A percentile compares a stretch with the other conserved stretches of the same genome.
These are phyloP conservation scores for Cladosporium sp. DNA, from an alignment of 2,329 filamentous ascomycete genomes.

Conservation along the genomic window DNA sequence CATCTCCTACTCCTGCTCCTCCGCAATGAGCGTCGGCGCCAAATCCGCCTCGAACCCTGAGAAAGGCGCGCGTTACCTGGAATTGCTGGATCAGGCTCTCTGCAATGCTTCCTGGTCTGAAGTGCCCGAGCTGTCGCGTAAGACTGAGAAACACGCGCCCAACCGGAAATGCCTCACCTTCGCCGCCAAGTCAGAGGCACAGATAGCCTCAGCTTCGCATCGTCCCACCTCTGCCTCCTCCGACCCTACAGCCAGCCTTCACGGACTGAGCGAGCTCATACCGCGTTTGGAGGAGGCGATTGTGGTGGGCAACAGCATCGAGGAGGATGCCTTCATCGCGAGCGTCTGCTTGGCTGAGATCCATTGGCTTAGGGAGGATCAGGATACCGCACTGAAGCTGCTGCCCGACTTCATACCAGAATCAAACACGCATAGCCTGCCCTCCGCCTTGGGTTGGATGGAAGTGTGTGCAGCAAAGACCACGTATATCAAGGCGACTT, in stretches of 20 bases:
- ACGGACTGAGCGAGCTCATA: conserved; percentile 35
- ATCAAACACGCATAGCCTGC: conserved; percentile 11
- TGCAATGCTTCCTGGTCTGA: conserved; percentile 85
- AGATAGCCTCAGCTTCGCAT: conserved; percentile 42
- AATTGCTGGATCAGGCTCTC: conserved; percentile 77
- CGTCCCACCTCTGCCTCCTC: conserved; percentile 41
- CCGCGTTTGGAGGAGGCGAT: conserved; percentile 36
- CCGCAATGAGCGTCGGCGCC: conserved; percentile 24
- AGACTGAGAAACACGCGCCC: conserved; percentile 90
- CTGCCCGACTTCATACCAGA: conserved; percentile 31
- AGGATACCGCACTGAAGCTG: conserved; percentile 53
- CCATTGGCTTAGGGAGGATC: conserved; percentile 68
- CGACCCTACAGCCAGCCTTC: conserved; percentile 24
- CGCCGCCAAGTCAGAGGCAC: conserved; percentile 44
- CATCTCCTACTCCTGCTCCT: conserved; percentile 4
- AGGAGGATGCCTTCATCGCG: conserved; percentile 65
- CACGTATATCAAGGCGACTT: conserved; percentile 27
- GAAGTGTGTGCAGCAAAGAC: conserved; percentile 59
- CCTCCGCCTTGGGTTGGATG: conserved; percentile 60
- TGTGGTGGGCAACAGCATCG: conserved; percentile 27
- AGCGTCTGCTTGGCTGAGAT: conserved; percentile 81
- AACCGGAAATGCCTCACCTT: conserved; percentile 33
- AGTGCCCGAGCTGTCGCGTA: conserved; percentile 83
- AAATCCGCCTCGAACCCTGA: conserved; percentile 22
- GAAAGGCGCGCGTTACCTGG: conserved; percentile 80